Base-by-base conservation (phyloP, 2,329 filamentous ascomycete species). In the Microdochium bolleyi region DNA sequence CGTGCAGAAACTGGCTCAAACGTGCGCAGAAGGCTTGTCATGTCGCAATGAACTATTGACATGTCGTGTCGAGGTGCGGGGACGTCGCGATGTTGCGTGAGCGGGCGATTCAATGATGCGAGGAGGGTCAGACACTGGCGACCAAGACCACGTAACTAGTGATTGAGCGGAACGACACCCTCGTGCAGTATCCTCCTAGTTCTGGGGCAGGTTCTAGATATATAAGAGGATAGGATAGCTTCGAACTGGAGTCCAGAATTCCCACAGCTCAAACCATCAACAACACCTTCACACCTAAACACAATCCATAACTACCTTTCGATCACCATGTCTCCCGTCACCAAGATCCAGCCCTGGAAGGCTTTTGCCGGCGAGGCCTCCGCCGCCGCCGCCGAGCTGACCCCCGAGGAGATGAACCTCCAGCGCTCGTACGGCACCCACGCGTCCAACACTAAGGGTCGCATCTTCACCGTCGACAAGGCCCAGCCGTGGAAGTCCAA, bases 401-500 rank as follows among this genome's bases (percentile, higher is more conserved):
- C 52, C 51, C 24, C 52, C 48, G 49, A 54, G 51, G 54, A 50
- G 38, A 24, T 30, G 22, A 48, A 32, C 25, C 49, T 54, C 53
- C 56, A 58, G 50, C 56, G 56, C 48, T 52, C 56, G 30, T 58
- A 53, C 30, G 56, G 56, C 27, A 58, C 51, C 52, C 56, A 58
- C 38, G 56, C 56, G 48, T 58, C 56, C 51, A 58, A 58, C 53
- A 58, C 56, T 51, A 58, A 58, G 49, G 56, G 56, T 49, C 50
- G 54, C 34, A 54, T 57, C 49, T 52, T 55, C 21, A 52, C 52
- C 51, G 37, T 57, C 48, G 49, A 49, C 14, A 53, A 57, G 50
- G 56, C 7, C 13, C 49, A 50, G 49, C 49, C 49, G 7, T 50
- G 49, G 49, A 50, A 50, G 49, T 8, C 13, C 2, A 34, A 50